Evolutionary conservation across 2,329 filamentous ascomycete genomes (phyloP).

Genomic region (Aureobasidium mangrovei): DNA sequence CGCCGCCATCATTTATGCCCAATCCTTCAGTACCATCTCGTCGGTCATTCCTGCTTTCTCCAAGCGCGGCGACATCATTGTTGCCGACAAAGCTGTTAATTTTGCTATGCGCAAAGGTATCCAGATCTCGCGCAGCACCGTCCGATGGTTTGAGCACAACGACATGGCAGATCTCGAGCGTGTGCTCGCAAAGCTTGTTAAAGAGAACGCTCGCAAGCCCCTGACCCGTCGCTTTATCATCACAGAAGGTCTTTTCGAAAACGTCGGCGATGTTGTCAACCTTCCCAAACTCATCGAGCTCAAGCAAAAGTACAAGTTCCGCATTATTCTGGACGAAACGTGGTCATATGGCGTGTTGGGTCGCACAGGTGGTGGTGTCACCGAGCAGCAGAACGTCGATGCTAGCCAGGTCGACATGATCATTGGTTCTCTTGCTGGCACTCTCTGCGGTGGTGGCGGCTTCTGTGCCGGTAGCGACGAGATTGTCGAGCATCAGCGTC

Average conservation of each 20-base stretch:
- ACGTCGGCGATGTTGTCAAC: constrained; percentile 73
- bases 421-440: constrained; percentile 80
- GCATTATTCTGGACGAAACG: constrained; percentile 92
- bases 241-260: constrained; percentile 90
- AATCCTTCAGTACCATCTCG: constrained; percentile 94
- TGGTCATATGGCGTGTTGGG: constrained; percentile 95
- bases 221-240: constrained; percentile 91
- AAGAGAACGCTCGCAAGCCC: constrained; percentile 80
- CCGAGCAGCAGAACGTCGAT: constrained; percentile 94
- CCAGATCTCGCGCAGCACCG: constrained; percentile 82
- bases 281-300: constrained; percentile 86
- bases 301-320: constrained; percentile 95
- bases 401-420: constrained; percentile 94
- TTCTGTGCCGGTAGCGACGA: constrained; percentile 91
- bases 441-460: constrained; percentile 83
- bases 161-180: constrained; percentile 89
- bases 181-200: constrained; percentile 73
- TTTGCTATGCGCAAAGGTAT: constrained; percentile 91
- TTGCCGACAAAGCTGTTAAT: constrained; percentile 88
- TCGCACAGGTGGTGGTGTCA: constrained; percentile 81
- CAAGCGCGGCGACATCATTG: constrained; percentile 94
- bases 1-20: constrained; percentile 88
- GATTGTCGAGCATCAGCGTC: constrained; percentile 92
- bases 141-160: constrained; percentile 92
- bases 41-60: constrained; percentile 94